Percentiles rank a stretch among this genome's conserved stretches.
phyloP scores from a whole-genome alignment of 169 alveolate genomes.

The Plasmodium relictum region DNA sequence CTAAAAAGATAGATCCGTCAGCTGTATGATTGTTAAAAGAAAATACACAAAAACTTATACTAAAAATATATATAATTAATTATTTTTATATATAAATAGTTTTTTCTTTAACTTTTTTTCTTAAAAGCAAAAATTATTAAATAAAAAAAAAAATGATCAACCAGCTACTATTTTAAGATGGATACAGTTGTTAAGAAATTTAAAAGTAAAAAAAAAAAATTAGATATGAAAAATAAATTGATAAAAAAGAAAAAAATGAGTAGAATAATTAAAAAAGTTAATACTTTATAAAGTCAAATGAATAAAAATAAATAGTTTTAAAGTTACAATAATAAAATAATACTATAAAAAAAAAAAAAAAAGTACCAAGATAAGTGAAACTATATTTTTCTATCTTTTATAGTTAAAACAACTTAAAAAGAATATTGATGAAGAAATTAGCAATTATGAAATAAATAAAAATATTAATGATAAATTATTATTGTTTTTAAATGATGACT shows the following conservation, averaged over 20 bases:
- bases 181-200: constrained; percentile 38
- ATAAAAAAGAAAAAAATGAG: too few relatives aligned
- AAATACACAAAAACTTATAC: neutral
- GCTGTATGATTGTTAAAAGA: neutral
- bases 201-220: constrained; percentile 14
- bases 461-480: constrained; percentile 52
- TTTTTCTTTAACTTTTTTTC: neutral
- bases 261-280: too few relatives aligned
- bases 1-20: constrained; percentile 3
- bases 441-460: constrained; percentile 56
- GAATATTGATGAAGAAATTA: constrained; percentile 46
- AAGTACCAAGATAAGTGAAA: too few relatives aligned
- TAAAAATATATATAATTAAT: neutral
- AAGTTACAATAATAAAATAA: neutral
- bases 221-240: too few relatives aligned
- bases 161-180: constrained; percentile 45
- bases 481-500: constrained; percentile 36
- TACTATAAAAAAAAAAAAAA: too few relatives aligned
- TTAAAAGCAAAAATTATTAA: constrained; percentile 13
- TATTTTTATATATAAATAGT: neutral
- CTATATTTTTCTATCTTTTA: neutral
- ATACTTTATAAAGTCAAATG: neutral
- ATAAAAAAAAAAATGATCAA: constrained; percentile 26
- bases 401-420: constrained; percentile 58
- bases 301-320: neutral